Percentiles rank a stretch among this genome's conserved stretches.
These are phyloP conservation scores for Francoa sonchifolia DNA, from an alignment of 441 rosid genomes.

Conservation along the genomic window DNA sequence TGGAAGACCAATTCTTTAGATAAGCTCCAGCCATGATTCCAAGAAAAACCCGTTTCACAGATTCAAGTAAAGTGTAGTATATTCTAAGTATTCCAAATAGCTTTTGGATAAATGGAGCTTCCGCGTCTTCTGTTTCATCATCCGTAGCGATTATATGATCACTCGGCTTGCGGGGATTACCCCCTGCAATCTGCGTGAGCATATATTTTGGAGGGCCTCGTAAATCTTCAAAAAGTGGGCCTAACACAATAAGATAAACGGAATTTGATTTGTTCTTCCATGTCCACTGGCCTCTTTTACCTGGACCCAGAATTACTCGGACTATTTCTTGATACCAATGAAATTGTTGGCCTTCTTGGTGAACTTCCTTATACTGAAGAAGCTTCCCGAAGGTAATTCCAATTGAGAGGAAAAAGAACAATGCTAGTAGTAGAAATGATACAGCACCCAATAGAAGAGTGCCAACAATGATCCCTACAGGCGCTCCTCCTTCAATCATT, in stretches of 20 bases:
- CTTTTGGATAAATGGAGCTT: conserved; percentile 85
- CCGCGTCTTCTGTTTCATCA: conserved; percentile 92
- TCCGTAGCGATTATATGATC: conserved; percentile 73
- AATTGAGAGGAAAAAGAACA: conserved; percentile 65
- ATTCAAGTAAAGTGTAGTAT: conserved; percentile 67
- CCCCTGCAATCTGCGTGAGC: conserved; percentile 68
- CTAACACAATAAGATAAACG: conserved; percentile 32
- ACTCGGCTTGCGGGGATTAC: conserved; percentile 30
- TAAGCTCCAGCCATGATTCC: conserved; percentile 66
- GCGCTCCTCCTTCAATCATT: conserved; percentile 32
- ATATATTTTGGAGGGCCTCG: conserved; percentile 98
- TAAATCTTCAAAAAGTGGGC: conserved; percentile 79
- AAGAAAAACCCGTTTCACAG: conserved; percentile 39
- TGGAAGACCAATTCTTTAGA: conserved; percentile 31
- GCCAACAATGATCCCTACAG: conserved; percentile 41
- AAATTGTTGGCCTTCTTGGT: conserved; percentile 66
- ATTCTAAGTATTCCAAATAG: conserved; percentile 84
- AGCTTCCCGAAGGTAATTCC: conserved; percentile 80
- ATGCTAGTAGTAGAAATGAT: conserved; percentile 34
- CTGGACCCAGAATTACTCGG: conserved; percentile 82
- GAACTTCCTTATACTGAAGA: conserved; percentile 89
- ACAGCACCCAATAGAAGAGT: conserved; percentile 41
- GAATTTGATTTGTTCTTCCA: conserved; percentile 51
- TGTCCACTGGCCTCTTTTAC: conserved; percentile 94
- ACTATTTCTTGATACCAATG: conserved; percentile 90